Conservation (phyloP, 768 basidiomycete species). For the Pleurotus salmoneostramineus region DNA sequence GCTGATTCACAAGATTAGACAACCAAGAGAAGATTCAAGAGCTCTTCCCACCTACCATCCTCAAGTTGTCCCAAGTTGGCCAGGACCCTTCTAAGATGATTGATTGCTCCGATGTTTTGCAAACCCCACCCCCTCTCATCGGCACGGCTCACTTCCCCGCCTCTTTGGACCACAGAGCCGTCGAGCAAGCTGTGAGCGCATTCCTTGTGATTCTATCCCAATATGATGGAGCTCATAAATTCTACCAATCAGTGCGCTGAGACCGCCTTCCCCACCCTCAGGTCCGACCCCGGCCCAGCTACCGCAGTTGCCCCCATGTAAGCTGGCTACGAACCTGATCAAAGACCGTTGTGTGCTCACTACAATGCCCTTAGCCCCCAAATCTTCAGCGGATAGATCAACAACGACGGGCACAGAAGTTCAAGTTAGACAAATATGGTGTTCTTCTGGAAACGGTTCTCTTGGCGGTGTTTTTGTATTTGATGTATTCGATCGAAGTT, state of each 20-base stretch:
- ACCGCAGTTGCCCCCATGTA: conserved; percentile 2
- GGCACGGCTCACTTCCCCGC: conserved; percentile 27
- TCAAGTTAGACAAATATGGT: neutral
- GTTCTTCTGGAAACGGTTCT: neutral
- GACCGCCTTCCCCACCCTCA: conserved; percentile 29
- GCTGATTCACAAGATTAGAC: conserved; percentile 10
- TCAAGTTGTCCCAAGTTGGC: conserved; percentile 38
- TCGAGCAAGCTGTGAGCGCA: conserved; percentile 24
- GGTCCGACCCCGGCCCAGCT: conserved; percentile 21
- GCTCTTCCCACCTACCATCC: conserved; percentile 35
- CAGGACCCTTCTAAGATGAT: conserved; percentile 29
- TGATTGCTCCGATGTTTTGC: conserved; percentile 45
- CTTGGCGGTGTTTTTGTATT: neutral
- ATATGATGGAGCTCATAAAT: conserved; percentile 7
- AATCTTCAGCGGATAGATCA: neutral
- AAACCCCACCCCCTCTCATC: conserved; percentile 22
- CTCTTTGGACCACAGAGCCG: conserved; percentile 19
- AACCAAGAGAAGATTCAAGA: conserved; percentile 27
- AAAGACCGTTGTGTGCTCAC: neutral
- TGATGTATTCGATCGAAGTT: no score
- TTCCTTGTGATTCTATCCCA: conserved; percentile 14
- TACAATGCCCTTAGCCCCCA: neutral
- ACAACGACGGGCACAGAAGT: no score
- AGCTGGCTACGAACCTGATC: neutral
- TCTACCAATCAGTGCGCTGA: conserved; percentile 21